Conservation (phyloP, 2,329 filamentous ascomycete species). For the Akanthomyces lecanii region DNA sequence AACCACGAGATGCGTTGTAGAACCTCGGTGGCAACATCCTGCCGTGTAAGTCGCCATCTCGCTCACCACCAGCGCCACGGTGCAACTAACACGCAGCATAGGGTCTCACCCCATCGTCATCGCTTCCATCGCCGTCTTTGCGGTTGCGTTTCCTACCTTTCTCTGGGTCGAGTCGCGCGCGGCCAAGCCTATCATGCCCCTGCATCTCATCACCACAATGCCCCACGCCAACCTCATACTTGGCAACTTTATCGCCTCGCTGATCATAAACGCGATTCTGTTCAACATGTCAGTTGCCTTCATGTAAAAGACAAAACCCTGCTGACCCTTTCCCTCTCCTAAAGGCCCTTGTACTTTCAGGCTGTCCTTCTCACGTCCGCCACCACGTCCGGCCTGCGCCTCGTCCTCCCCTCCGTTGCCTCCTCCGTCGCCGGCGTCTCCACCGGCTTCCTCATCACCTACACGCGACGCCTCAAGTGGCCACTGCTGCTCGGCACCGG, state of each 20-base stretch:
- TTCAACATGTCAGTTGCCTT: conserved; percentile 50
- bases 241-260: conserved; percentile 47
- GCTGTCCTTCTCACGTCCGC: conserved; percentile 66
- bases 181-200: conserved; percentile 55
- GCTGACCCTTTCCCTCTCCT: neutral
- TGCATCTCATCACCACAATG: conserved; percentile 44
- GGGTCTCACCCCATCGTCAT: conserved; percentile 58
- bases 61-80: neutral
- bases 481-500: conserved; percentile 49
- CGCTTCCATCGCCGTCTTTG: conserved; percentile 44
- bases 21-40: conserved; percentile 61
- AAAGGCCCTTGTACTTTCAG: conserved; percentile 69
- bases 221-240: conserved; percentile 57
- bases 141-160: conserved; percentile 46
- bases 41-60: conserved; percentile 43
- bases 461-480: conserved; percentile 56
- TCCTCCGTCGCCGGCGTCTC: conserved; percentile 50
- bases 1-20: conserved; percentile 26
- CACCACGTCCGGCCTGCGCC: conserved; percentile 67
- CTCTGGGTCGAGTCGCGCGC: conserved; percentile 49
- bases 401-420: conserved; percentile 59
- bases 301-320: too few species aligned
- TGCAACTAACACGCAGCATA: conserved; percentile 21
- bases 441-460: conserved; percentile 60
- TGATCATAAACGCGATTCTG: conserved; percentile 52